Base-by-base conservation (phyloP, 2,329 filamentous ascomycete genomes). In the Aspergillus sp. region DNA sequence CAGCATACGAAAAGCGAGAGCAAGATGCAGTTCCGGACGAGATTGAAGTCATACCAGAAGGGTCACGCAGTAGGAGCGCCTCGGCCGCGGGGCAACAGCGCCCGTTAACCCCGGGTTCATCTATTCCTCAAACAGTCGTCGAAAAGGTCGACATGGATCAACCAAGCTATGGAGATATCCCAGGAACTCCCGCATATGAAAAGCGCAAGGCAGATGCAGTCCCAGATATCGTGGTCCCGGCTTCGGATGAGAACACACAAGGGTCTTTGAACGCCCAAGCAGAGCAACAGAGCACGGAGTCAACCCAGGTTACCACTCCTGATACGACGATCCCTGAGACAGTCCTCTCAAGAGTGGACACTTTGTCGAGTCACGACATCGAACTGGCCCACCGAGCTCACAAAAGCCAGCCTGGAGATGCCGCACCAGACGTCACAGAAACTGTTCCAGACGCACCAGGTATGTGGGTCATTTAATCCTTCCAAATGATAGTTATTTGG, bases 21-120 rank as follows among this genome's bases (percentile, higher is more conserved):
- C 75, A 79, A 59, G 83, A 86, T 65, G 82, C 83, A 24, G 82
- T 85, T 5, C 83, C 83, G 4, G 83, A 86, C 63, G 82, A 86
- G 65, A 74, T 86, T 24, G 82, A 85, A 64, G 73, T 86, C 47
- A 73, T 85, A 4, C 75, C 75, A 9, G 77, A 75, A 51, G 73
- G 67, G 26, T 65, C 63, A 54, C 66, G 59, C 26, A 76, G 71
- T 56, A 69, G 73, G 54, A 74, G 72, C 55, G 64, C 61, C 47
- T 76, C 75, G 8, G 65, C 62, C 22, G 58, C 68, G 76, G 58
- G 75, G 60, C 64, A 62, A 22, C 76, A 78, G 54, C 68, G 73
- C 51, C 74, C 79, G 19, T 60, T 73, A 35, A 80, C 77, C 9
- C 79, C 80, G 4, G 80, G 76, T 45, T 73, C 76, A 5, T 73